Evolutionary conservation across 352 stramenopile species (phyloP), one percentile per base, ranked within the genome.

Genomic region (Elongisporangium anandrum): DNA sequence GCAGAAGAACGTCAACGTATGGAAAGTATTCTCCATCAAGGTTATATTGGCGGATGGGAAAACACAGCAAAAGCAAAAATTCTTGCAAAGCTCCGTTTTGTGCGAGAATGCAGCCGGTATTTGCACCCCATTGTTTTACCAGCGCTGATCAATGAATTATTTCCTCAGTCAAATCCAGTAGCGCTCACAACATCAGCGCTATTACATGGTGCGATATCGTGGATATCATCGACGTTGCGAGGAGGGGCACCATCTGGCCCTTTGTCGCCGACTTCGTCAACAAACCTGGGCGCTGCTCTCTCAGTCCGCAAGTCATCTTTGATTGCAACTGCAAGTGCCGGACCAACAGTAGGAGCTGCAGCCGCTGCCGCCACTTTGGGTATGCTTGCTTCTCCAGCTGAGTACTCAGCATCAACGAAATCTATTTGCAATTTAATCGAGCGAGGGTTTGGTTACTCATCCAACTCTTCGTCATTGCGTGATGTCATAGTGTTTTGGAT

Each of bases 21-120:
- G 61, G 81, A 87, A 61, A 82, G 91, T 56, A 64, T 94, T 24
- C 72, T 94, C 7, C 84, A 92, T 50, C 88, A 90, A 48, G 85
- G 85, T 0, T 92, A 91, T 52, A 91, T 94, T 23, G 82, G 80
- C 49, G 80, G 81, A 2, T 92, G 85, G 85, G 85, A 92, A 56
- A 73, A 61, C 19, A 86, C 75, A 1, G 82, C 85, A 23, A 92
- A 92, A 61, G 22, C 66, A 3, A 78, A 81, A 21, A 81, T 95
- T 4, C 21, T 91, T 24, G 65, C 68, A 4, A 88, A 91, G 54
- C 64, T 95, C 38, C 75, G 75, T 5, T 91, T 92, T 58, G 78
- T 93, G 17, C 79, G 83, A 5, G 75, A 92, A 49, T 92, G 83
- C 60, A 92, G 77, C 57, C 73, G 76, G 6, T 90, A 73, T 45